Base-by-base conservation (phyloP, 208 protist genomes). In the Acanthamoeba lenticulata region DNA sequence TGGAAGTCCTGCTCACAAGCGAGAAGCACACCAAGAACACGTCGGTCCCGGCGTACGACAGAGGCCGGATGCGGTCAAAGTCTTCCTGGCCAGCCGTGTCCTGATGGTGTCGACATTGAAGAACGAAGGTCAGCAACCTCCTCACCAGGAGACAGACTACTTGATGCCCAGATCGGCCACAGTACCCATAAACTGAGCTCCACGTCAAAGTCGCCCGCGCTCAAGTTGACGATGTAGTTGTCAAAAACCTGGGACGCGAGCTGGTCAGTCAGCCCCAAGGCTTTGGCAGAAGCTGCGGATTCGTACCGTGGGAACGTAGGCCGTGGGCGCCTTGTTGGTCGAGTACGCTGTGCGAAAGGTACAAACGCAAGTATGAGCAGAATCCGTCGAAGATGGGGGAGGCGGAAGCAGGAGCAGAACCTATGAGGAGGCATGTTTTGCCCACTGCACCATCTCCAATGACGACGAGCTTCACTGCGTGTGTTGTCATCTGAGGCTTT, bases 171-270 rank as follows among this genome's bases (percentile, higher is more conserved):
- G n/a, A n/a, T n/a, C n/a, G n/a, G n/a, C n/a, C n/a, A n/a, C n/a
- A n/a, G 67, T n/a, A 77, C 98, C 98, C 98, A 99, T n/a, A 99
- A 96, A 97, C 98, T 98, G 24, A 99, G 96, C 81, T 97, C 97
- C 69, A 99, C 96, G 36, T 95, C 97, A 4, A 96, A 96, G 60
- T 97, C 40, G 19, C 44, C 86, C 7, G 57, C 86, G 4, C n/a
- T 34, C 6, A 92, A 21, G 49, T 89, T 52, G 0, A 55, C 38
- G 32, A 89, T 42, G 36, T 89, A 89, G 32, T 89, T 89, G 36
- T 89, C 79, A 17, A 89, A 89, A 0, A 77, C 36, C 67, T 77
- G 65, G 4, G 1, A 34, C 57, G 27, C 13, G 24, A 65, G 57
- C 52, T 74, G 15, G 7, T 40, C 19, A 17, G 38, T 38, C 65